These are phyloP conservation scores for Basidiobolus meristosporus DNA, from an alignment of 371 early-diverging fungal species.

Conservation along the genomic window DNA sequence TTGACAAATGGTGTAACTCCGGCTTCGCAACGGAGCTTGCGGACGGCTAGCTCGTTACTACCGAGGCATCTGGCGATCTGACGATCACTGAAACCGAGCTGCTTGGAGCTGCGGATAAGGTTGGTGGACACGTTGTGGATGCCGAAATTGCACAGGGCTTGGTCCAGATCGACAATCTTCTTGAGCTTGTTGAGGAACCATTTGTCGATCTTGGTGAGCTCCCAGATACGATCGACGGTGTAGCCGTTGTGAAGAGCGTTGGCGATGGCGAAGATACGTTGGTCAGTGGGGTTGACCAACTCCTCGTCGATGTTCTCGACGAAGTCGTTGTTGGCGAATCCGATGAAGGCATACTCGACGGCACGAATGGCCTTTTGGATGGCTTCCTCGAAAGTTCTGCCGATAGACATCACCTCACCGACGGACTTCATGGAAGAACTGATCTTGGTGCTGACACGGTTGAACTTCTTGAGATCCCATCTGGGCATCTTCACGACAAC, in stretches of 20 bases:
- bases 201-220: conserved; percentile 75
- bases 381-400: conserved; percentile 88
- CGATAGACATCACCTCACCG: conserved; percentile 93
- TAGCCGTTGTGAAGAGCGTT: conserved; percentile 68
- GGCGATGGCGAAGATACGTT: conserved; percentile 81
- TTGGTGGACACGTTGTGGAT: conserved; percentile 32
- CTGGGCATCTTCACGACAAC: conserved; percentile 87
- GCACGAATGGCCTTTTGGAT: conserved; percentile 89
- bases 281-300: conserved; percentile 67
- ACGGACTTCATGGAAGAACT: conserved; percentile 87
- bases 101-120: conserved; percentile 56
- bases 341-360: conserved; percentile 71
- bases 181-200: conserved; percentile 89
- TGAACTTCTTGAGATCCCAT: conserved; percentile 93
- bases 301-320: conserved; percentile 53
- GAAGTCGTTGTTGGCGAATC: conserved; percentile 45
- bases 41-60: conserved; percentile 75
- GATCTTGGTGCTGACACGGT: conserved; percentile 69
- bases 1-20: conserved; percentile 83
- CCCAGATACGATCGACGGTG: conserved; percentile 67
- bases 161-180: conserved; percentile 32
- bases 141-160: conserved; percentile 12
- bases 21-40: conserved; percentile 54
- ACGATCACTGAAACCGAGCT: conserved; percentile 83
- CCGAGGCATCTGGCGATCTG: conserved; percentile 55